These are phyloP conservation scores for Populus tomentosa DNA, from an alignment of 441 rosid genomes.

Conservation along the genomic window DNA sequence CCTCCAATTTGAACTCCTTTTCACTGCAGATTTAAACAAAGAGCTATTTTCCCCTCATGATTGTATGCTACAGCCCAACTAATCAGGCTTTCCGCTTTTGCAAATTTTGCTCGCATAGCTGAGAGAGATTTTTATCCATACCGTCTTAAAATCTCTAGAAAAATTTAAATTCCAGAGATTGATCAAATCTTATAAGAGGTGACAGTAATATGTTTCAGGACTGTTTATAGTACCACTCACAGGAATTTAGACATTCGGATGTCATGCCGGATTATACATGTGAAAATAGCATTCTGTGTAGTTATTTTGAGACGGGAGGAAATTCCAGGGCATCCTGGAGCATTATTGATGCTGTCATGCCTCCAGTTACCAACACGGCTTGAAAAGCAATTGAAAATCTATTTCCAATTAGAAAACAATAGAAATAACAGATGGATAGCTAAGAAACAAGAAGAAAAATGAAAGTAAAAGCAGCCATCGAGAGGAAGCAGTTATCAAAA, in stretches of 20 bases:
- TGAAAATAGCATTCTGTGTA: not conserved
- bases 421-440: too few relatives aligned
- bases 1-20: conserved; percentile 1
- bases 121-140: conserved; percentile 33
- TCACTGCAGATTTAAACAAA: conserved; percentile 13
- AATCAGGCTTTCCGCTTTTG: conserved; percentile 47
- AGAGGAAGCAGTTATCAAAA: too few relatives aligned
- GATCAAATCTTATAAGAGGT: not conserved
- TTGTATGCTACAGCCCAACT: conserved; percentile 13
- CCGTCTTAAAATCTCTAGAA: not conserved
- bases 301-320: not conserved
- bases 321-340: not conserved
- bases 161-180: not conserved
- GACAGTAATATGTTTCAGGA: not conserved
- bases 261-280: not conserved
- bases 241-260: not conserved
- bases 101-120: conserved; percentile 39
- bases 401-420: too few relatives aligned
- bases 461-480: too few relatives aligned
- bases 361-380: too few relatives aligned
- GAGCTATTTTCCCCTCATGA: conserved; percentile 8
- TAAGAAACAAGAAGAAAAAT: not conserved
- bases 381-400: too few relatives aligned
- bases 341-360: not conserved
- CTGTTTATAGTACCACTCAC: not conserved